Evolutionary conservation across 2,329 filamentous ascomycete species (phyloP), one percentile per base, ranked within the genome.

Genomic region (Pyrenophora tritici-repentis): DNA sequence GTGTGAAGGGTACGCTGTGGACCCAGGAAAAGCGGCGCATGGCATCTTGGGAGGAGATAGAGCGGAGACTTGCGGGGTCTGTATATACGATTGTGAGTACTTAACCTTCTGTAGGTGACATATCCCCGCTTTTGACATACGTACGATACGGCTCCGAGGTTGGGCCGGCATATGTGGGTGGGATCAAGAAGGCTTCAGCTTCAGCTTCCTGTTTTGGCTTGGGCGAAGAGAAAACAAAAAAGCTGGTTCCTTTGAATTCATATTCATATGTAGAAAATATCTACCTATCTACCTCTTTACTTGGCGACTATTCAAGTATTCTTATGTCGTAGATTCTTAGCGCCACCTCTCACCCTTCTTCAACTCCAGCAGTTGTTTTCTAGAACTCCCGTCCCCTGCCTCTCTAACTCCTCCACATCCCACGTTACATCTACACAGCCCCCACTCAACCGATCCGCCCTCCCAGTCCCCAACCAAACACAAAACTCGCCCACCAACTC

Each of bases 1-100:
- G 55, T 4, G 56, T 67, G 7, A 17, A 47, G 8, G 67, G 63
- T 1, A 60, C 60, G 8, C 46, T 70, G 8, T 70, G 62, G 58
- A 44, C n/a, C 16, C 22, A 47, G 8, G 50, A 56, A 4, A 60
- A 59, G 45, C 61, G 63, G 26, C 55, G 58, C 17, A 69, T 68
- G 67, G 36, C 40, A 9, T 53, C 53, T 14, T 64, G 61, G 63
- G 38, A 24, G 6, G 61, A 61, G 13, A 32, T 64, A n/a, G 41
- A 62, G 24, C 42, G 39, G 10, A 52, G 48, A 8, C 20, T 58
- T 16, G 50, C 52, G 2, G 59, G 58, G 1, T 54, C 55, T 16
- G 48, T 60, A 18, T 54, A 61, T 42, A 33, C 42, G 1, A 41
- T 59, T 13, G n/a, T 45, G 12, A 31, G 42, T 1, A 12, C 4